These are phyloP conservation scores for Sinapis alba DNA, from an alignment of 441 rosid genomes.

Conservation along the genomic window DNA sequence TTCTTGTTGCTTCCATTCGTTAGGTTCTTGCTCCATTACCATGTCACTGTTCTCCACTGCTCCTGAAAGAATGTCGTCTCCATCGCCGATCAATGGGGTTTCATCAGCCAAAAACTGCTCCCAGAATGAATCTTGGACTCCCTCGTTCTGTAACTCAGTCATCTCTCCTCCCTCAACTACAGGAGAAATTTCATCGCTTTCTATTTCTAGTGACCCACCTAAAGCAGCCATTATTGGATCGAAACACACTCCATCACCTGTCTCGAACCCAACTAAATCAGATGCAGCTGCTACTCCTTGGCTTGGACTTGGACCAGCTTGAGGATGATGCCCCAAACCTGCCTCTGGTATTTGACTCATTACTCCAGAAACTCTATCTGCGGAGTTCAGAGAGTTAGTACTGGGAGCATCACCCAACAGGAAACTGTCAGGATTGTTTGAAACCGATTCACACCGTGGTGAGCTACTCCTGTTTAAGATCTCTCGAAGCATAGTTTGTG, in stretches of 20 bases:
- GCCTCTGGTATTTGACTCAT: constrained; percentile 29
- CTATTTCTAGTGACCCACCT: constrained; percentile 36
- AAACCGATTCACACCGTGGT: constrained; percentile 46
- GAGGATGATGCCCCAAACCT: constrained; percentile 27
- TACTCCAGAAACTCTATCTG: constrained; percentile 46
- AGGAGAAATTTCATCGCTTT: constrained; percentile 43
- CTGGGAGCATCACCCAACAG: constrained; percentile 42
- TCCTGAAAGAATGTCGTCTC: constrained; percentile 51
- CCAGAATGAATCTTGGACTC: constrained; percentile 58
- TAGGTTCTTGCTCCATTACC: constrained; percentile 50
- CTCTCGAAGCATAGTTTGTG: constrained; percentile 54
- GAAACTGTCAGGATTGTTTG: constrained; percentile 42
- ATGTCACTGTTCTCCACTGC: constrained; percentile 38
- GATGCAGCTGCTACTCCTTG: constrained; percentile 38
- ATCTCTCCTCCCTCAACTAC: constrained; percentile 40
- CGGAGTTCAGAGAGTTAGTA: constrained; percentile 44
- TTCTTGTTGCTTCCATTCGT: constrained; percentile 44
- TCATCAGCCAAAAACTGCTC: constrained; percentile 58
- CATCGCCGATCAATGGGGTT: constrained; percentile 42
- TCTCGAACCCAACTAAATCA: constrained; percentile 40
- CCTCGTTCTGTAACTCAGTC: constrained; percentile 46
- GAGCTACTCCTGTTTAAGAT: constrained; percentile 48
- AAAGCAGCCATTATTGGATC: constrained; percentile 46
- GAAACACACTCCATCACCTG: constrained; percentile 44
- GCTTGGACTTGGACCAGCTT: constrained; percentile 39